Percentiles rank a stretch among this genome's conserved stretches.
Conservation (phyloP, 305 asterid genomes). For the Fraxinus dipetala region DNA sequence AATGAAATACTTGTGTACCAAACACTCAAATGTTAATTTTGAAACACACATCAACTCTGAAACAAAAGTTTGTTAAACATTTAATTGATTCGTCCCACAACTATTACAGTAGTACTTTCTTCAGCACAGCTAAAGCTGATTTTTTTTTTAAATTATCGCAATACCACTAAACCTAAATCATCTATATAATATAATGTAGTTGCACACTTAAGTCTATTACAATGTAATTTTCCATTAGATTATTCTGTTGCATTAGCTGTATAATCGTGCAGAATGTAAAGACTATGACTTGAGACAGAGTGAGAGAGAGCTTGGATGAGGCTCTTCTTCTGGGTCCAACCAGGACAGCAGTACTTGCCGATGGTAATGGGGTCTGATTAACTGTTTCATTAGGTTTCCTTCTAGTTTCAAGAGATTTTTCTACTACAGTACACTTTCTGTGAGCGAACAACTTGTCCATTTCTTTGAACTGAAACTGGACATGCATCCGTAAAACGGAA, state of each 20-base stretch:
- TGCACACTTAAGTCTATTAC: neutral
- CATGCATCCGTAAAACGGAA: neutral
- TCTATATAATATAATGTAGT: neutral
- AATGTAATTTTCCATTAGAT: neutral
- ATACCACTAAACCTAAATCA: neutral
- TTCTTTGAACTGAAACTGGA: neutral
- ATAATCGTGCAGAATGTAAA: neutral
- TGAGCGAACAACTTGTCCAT: neutral
- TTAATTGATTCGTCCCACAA: neutral
- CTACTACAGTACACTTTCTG: neutral
- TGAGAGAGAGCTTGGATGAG: neutral
- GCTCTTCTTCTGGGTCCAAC: neutral
- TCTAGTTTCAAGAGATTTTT: neutral
- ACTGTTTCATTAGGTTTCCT: neutral
- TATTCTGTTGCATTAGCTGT: neutral
- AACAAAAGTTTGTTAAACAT: neutral
- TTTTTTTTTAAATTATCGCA: neutral
- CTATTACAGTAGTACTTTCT: neutral
- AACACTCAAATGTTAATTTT: neutral
- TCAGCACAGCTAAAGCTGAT: neutral
- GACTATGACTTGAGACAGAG: neutral
- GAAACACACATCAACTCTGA: neutral
- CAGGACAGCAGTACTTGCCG: neutral
- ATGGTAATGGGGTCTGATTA: neutral
- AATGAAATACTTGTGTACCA: neutral